phyloP scores from a whole-genome alignment of 2,329 filamentous ascomycete genomes.

The Neoascochyta sp. region DNA sequence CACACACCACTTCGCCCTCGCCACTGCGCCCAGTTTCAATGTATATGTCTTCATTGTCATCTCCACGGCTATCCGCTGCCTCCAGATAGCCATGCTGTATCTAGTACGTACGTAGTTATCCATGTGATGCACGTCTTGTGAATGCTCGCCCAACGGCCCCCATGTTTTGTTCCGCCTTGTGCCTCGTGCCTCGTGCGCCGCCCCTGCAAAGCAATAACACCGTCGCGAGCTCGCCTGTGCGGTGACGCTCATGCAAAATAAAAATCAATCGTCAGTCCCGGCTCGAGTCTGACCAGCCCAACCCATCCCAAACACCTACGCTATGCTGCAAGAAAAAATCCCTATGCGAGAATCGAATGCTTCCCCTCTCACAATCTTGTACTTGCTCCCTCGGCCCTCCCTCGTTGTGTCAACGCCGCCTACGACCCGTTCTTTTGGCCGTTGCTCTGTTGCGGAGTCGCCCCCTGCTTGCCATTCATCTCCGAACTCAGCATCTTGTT shows the following conservation, averaged over 20 bases:
- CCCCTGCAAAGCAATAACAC: constrained; percentile 15
- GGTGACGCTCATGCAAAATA: constrained; percentile 22
- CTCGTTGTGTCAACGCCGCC: too few relatives aligned
- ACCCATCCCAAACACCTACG: constrained; percentile 32
- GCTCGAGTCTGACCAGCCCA: constrained; percentile 19
- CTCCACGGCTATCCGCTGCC: too few relatives aligned
- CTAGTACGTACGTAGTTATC: too few relatives aligned
- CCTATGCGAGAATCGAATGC: too few relatives aligned
- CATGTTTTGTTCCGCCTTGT: constrained; percentile 12
- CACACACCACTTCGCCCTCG: constrained; percentile 71
- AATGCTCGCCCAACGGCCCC: constrained; percentile 16
- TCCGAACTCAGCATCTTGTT: constrained; percentile 34
- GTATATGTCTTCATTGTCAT: too few relatives aligned
- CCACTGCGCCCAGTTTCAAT: too few relatives aligned
- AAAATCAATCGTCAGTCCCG: constrained; percentile 11
- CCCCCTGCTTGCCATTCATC: constrained; percentile 23
- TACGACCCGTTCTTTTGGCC: constrained; percentile 24
- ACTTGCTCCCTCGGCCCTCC: too few relatives aligned
- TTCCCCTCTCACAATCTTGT: too few relatives aligned
- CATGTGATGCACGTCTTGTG: constrained; percentile 15
- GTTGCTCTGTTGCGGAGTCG: constrained; percentile 19
- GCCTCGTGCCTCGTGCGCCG: constrained; percentile 15
- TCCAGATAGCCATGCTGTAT: too few relatives aligned
- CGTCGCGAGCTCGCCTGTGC: constrained; percentile 8
- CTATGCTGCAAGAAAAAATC: constrained; percentile 33